Evolutionary conservation across 2,329 filamentous ascomycete species (phyloP).

Genomic region (Sodiomyces alkalinus): DNA sequence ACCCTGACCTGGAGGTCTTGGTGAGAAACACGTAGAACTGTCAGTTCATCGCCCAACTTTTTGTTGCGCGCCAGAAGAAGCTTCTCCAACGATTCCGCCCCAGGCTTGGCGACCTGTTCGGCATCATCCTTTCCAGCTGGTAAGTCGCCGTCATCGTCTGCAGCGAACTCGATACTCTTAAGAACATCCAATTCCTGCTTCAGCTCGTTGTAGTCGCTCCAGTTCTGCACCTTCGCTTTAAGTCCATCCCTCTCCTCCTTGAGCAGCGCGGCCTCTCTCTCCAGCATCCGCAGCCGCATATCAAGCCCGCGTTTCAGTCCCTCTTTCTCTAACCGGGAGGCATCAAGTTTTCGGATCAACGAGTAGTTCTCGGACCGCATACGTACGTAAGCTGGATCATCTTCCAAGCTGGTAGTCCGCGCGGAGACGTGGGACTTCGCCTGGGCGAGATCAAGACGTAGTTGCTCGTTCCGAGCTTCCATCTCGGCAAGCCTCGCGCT

Average conservation of each 20-base stretch:
- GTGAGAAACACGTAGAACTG: constrained; percentile 82
- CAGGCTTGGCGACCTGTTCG: constrained; percentile 34
- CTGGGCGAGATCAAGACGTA: constrained; percentile 81
- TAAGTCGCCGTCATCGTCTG: constrained; percentile 66
- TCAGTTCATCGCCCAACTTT: constrained; percentile 87
- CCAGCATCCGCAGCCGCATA: constrained; percentile 57
- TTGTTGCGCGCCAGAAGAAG: constrained; percentile 87
- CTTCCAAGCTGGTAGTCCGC: constrained; percentile 51
- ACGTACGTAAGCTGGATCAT: constrained; percentile 78
- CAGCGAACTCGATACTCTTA: constrained; percentile 95
- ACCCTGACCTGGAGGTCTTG: constrained; percentile 76
- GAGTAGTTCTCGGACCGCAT: constrained; percentile 89
- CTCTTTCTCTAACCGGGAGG: constrained; percentile 69
- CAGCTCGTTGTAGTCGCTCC: constrained; percentile 89
- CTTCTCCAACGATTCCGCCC: constrained; percentile 77
- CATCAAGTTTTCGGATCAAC: constrained; percentile 75
- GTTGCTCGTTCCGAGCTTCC: constrained; percentile 84
- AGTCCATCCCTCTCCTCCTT: constrained; percentile 70
- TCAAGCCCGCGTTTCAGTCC: constrained; percentile 64
- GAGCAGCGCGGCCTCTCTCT: constrained; percentile 60
- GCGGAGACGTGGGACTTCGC: constrained; percentile 59
- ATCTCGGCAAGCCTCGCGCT: constrained; percentile 78
- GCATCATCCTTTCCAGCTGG: constrained; percentile 81
- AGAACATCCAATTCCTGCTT: constrained; percentile 93
- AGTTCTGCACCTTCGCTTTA: constrained; percentile 70